Base-by-base conservation (phyloP, 768 basidiomycete species). In the Mycena indigotica region DNA sequence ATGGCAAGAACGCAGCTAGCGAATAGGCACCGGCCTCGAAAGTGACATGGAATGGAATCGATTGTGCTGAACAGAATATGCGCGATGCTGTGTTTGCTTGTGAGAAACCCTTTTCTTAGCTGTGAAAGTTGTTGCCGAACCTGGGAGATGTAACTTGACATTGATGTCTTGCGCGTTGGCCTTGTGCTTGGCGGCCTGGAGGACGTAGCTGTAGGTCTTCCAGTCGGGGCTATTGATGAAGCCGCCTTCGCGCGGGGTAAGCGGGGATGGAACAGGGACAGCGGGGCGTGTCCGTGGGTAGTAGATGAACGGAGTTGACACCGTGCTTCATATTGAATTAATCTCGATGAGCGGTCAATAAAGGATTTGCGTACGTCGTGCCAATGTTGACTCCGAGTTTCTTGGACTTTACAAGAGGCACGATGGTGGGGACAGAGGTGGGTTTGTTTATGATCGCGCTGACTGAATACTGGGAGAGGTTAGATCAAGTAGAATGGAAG, bases 41-140 rank as follows among this genome's bases (percentile, higher is more conserved):
- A 4, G 77, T 78, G 25, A 91, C 59, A 67, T 88, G 79, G 71
- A 89, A 91, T 1, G 89, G 89, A 24, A 91, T 88, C 17, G 80
- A 67, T 58, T 84, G 74, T 3, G 74, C 69, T 61, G 86, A 73
- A 66, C 78, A 82, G 68, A 87, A 87, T 46, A 82, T 79, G 50
- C 84, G 77, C 15, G 84, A 81, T 1, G 81, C 71, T 85, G 84
- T 13, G 58, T 41, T 50, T 29, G 39, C 6, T 28, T 38, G 12
- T 38, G 12, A 10, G n/a, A 10, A 38, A n/a, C n/a, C n/a, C n/a
- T n/a, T n/a, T n/a, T n/a, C n/a, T n/a, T n/a, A n/a, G n/a, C n/a
- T n/a, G n/a, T n/a, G n/a, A n/a, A 39, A 30, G 28, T n/a, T 13
- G 40, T 25, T n/a, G 32, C 32, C 32, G 32, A 35, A 48, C 59